Percentiles rank a stretch among this genome's conserved stretches.
Evolutionary conservation across 2,329 filamentous ascomycete species (phyloP).

Genomic region (Scleromitrula shiraiana): DNA sequence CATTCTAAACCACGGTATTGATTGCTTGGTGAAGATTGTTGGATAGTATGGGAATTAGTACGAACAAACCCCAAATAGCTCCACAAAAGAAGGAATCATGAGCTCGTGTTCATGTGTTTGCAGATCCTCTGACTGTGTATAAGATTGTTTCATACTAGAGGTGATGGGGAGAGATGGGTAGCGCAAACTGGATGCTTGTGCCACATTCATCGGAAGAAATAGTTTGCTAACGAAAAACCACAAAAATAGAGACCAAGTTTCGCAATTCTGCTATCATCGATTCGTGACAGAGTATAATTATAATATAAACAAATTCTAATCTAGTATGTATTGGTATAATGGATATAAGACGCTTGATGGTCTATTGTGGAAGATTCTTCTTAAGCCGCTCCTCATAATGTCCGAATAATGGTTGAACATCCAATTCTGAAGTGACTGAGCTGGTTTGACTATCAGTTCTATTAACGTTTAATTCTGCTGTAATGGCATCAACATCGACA

Average conservation of each 20-base stretch:
- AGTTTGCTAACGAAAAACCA: conserved; percentile 9
- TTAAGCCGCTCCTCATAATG: conserved; percentile 7
- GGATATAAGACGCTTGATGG: background rate
- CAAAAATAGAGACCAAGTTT: background rate
- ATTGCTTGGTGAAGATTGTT: background rate
- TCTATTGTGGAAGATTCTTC: conserved; percentile 9
- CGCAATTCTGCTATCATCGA: no score
- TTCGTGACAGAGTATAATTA: no score
- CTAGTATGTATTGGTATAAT: background rate
- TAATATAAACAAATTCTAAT: background rate
- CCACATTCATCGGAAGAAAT: conserved; percentile 6
- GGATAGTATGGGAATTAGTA: background rate
- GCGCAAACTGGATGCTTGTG: conserved; percentile 3
- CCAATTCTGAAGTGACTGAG: background rate
- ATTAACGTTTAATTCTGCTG: conserved; percentile 44
- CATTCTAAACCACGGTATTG: background rate
- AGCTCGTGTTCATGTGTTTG: conserved; percentile 1
- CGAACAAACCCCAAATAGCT: conserved; percentile 5
- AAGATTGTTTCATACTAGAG: conserved; percentile 5
- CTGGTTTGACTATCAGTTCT: conserved; percentile 1
- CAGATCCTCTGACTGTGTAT: background rate
- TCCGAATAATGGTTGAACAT: conserved; percentile 1
- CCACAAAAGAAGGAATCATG: conserved; percentile 1
- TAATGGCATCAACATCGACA: conserved; percentile 72
- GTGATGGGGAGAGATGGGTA: background rate